Percentiles rank a stretch among this genome's conserved stretches.
phyloP scores from a whole-genome alignment of 345 rosid species.

The Aethionema arabicum region DNA sequence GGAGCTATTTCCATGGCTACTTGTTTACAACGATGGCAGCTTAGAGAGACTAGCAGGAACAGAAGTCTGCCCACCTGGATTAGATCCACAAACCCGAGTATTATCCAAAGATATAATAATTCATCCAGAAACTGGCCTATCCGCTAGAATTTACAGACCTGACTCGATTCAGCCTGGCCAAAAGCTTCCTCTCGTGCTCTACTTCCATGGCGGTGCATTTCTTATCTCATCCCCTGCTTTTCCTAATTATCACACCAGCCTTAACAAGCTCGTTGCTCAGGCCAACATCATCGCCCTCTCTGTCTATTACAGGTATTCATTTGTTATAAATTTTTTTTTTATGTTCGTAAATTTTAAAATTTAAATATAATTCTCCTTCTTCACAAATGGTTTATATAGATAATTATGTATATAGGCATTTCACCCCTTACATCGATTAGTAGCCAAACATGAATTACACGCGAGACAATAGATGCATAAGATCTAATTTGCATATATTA shows the following conservation, averaged over 20 bases:
- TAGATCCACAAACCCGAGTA: slow-evolving; percentile 52
- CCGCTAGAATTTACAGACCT: slow-evolving; percentile 69
- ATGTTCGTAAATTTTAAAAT: too few species aligned
- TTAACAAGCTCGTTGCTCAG: slow-evolving; percentile 57
- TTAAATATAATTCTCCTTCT: not conserved
- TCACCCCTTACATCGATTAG: too few species aligned
- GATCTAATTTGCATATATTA: too few species aligned
- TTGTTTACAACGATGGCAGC: slow-evolving; percentile 57
- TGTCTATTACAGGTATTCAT: slow-evolving; percentile 52
- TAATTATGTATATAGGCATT: too few species aligned
- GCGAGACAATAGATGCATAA: too few species aligned
- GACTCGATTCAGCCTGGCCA: slow-evolving; percentile 14
- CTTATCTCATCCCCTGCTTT: slow-evolving; percentile 50
- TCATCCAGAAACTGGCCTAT: slow-evolving; percentile 45
- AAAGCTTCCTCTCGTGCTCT: slow-evolving; percentile 66
- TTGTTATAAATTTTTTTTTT: too few species aligned
- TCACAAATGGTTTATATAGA: not conserved
- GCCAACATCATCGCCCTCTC: slow-evolving; percentile 62
- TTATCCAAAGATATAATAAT: slow-evolving; percentile 64
- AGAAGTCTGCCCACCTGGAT: slow-evolving; percentile 52
- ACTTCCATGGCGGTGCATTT: slow-evolving; percentile 90
- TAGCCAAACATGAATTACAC: too few species aligned
- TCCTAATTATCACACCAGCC: slow-evolving; percentile 59
- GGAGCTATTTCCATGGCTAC: slow-evolving; percentile 58
- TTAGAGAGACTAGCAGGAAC: slow-evolving; percentile 58